A percentile compares a stretch with the other conserved stretches of the same genome.
These are phyloP conservation scores for Cladosporium sp. DNA, from an alignment of 2,329 filamentous ascomycete species.

Conservation along the genomic window DNA sequence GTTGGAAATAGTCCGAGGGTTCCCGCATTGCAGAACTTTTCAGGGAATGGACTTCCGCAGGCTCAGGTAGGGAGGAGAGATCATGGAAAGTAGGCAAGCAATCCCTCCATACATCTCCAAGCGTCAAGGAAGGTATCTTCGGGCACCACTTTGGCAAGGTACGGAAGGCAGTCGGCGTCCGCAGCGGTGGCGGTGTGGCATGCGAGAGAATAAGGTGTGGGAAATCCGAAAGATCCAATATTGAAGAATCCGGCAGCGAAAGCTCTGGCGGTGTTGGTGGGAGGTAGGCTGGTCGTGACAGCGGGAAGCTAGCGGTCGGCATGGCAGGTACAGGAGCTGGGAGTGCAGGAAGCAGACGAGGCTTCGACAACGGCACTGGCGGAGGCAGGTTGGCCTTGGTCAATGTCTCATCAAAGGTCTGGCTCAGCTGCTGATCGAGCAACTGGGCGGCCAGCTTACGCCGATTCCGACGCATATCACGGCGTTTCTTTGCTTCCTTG, in stretches of 20 bases:
- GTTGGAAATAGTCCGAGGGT: background rate
- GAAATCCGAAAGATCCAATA: slow-evolving; percentile 19
- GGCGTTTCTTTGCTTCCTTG: slow-evolving; percentile 29
- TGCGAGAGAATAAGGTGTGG: slow-evolving; percentile 15
- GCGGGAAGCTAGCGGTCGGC: background rate
- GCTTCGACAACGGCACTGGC: slow-evolving; percentile 3
- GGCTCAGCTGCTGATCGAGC: slow-evolving; percentile 28
- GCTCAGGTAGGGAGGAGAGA: slow-evolving; percentile 25
- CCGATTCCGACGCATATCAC: slow-evolving; percentile 24
- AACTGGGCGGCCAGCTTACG: slow-evolving; percentile 26
- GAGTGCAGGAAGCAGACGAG: slow-evolving; percentile 6
- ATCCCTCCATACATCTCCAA: slow-evolving; percentile 18
- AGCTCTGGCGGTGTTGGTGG: slow-evolving; percentile 23
- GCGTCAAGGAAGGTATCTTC: slow-evolving; percentile 22
- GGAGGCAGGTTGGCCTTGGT: slow-evolving; percentile 18
- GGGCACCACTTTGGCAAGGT: slow-evolving; percentile 27
- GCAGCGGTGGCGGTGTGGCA: slow-evolving; percentile 9
- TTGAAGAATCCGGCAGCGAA: slow-evolving; percentile 21
- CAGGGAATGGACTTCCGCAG: slow-evolving; percentile 7
- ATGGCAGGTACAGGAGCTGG: background rate
- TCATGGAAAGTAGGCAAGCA: slow-evolving; percentile 26
- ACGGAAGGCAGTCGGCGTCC: slow-evolving; percentile 11
- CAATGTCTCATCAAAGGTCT: slow-evolving; percentile 25
- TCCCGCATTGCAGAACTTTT: slow-evolving; percentile 16
- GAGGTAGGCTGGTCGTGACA: background rate